Base-by-base conservation (phyloP, 495 filamentous ascomycete genomes). In the Aspergillus homomorphus region DNA sequence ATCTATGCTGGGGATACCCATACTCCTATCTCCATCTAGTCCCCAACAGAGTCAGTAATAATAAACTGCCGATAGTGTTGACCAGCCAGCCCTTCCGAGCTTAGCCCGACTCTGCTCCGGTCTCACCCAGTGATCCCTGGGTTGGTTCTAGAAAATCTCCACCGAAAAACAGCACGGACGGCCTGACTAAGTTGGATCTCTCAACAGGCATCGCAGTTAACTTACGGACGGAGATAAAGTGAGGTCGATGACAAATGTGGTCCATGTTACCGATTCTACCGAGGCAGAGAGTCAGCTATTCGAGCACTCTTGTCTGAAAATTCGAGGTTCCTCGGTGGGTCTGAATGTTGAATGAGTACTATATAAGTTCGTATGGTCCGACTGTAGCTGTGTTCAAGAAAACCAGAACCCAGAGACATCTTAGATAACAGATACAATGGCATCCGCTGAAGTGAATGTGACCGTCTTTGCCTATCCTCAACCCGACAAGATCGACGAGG, bases 401-500 rank as follows among this genome's bases (percentile, higher is more conserved):
- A n/a, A 45, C 43, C 43, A 45, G 1, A 45, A 18, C 43, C 43
- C 14, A 15, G 4, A 6, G n/a, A 48, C 15, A 19, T 19, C 20
- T 30, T 33, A 30, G 4, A 33, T 20, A 10, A 16, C 21, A 12
- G 18, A 42, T 41, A 53, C 26, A 3, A 65, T 59, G 56, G 21
- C 53, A 1, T 56, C 56, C 22, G 45, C 58, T 26, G 56, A 53
- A 43, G 58, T 75, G 41, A 73, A 73, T 45, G 62, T 72, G 26
- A 61, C 66, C 5, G 72, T 67, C 8, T 53, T 69, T 2, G 53
- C 73, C 22, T 63, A 58, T 28, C 67, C 67, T 9, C 69, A 75
- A 64, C 60, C 72, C 2, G 70, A 67, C 42, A 69, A 75, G 30
- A 58, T 69, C 23, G 61, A 69, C 15, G 72, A 73, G 54, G 72